Percentiles rank a stretch among this genome's conserved stretches.
Conservation (phyloP, 768 basidiomycete genomes). For the Pisolithus marmoratus region DNA sequence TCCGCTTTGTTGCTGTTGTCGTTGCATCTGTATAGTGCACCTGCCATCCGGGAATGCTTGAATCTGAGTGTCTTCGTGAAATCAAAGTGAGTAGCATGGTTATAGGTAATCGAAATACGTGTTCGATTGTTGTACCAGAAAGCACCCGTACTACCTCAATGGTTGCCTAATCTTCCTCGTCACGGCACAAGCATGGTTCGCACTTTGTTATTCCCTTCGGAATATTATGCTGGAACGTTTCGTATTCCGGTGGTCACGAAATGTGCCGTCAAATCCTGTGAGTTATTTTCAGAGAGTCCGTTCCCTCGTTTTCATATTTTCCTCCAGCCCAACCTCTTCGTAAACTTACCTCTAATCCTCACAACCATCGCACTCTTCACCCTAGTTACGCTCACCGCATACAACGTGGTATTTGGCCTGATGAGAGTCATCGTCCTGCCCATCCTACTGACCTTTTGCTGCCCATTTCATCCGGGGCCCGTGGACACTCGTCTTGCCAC, state of each 20-base stretch:
- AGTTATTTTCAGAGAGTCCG: neutral
- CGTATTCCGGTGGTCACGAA: constrained; percentile 38
- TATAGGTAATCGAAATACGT: neutral
- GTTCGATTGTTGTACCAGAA: constrained; percentile 35
- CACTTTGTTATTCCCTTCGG: constrained; percentile 45
- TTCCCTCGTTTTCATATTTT: neutral
- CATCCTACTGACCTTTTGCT: constrained; percentile 52
- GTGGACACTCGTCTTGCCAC: constrained; percentile 48
- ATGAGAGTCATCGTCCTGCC: constrained; percentile 46
- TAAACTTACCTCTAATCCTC: constrained; percentile 18
- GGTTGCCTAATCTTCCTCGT: constrained; percentile 59
- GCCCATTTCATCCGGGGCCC: constrained; percentile 57
- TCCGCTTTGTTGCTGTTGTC: constrained; percentile 41
- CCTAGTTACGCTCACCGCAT: constrained; percentile 31
- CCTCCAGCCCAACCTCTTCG: constrained; percentile 15
- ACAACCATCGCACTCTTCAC: constrained; percentile 39
- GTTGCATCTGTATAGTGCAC: constrained; percentile 37
- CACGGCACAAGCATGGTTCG: constrained; percentile 45
- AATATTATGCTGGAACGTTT: constrained; percentile 62
- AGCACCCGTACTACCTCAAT: constrained; percentile 71
- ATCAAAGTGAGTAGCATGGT: constrained; percentile 45
- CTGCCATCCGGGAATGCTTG: constrained; percentile 29
- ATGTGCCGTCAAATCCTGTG: constrained; percentile 12
- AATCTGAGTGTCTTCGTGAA: constrained; percentile 56
- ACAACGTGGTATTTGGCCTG: constrained; percentile 42